Evolutionary conservation across 306 rosid genomes (phyloP).

Genomic region (Neltuma alba): DNA sequence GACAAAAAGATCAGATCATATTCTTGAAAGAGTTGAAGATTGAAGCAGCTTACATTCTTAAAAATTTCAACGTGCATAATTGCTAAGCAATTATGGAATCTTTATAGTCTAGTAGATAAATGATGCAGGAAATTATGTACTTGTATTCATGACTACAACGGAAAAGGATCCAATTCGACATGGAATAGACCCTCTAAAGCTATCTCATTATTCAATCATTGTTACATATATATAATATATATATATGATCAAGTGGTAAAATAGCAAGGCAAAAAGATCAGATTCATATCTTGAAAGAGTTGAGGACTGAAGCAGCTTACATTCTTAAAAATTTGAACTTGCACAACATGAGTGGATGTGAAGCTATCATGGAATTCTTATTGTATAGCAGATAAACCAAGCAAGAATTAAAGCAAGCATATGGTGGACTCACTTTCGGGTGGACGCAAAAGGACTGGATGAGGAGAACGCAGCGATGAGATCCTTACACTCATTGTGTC

Average conservation of each 20-base stretch:
- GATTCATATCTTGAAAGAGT: background rate
- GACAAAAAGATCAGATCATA: background rate
- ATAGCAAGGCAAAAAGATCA: background rate
- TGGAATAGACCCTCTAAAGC: no score
- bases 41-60: background rate
- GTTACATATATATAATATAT: no score
- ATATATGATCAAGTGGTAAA: background rate
- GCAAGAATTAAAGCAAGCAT: background rate
- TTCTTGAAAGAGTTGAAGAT: background rate
- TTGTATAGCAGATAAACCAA: background rate
- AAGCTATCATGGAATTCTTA: background rate
- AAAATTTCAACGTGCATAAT: no score
- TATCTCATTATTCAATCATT: background rate
- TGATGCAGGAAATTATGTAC: background rate
- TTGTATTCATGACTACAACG: background rate
- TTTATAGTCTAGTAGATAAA: no score
- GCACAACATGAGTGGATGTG: background rate
- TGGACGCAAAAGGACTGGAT: constrained; percentile 21
- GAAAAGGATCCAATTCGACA: no score
- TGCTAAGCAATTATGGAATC: no score
- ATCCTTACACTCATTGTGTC: constrained; percentile 31
- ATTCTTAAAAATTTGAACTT: background rate
- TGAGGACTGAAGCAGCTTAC: background rate
- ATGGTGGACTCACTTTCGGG: constrained; percentile 30
- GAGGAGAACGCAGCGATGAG: constrained; percentile 21